These are phyloP conservation scores for Tylopilus rubrobrunneus DNA, from an alignment of 768 basidiomycete species.

Conservation along the genomic window DNA sequence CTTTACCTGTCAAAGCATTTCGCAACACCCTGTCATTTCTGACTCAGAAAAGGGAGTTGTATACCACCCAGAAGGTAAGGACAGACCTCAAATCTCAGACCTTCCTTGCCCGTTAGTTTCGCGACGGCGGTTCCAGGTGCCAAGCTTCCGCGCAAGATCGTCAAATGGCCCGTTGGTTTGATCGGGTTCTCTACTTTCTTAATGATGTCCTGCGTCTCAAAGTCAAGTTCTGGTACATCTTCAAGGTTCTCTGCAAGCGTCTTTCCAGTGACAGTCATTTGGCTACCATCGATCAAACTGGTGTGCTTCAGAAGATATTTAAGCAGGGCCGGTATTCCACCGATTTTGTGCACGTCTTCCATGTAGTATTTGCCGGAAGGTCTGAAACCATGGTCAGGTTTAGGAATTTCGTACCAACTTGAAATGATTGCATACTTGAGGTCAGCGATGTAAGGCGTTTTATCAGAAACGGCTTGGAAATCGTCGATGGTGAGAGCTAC, in stretches of 20 bases:
- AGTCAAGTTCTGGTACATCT: slow-evolving; percentile 69
- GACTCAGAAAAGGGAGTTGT: neutral
- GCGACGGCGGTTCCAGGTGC: slow-evolving; percentile 86
- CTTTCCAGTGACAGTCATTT: slow-evolving; percentile 88
- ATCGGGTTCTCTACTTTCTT: slow-evolving; percentile 71
- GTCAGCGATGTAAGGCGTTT: slow-evolving; percentile 82
- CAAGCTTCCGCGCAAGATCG: slow-evolving; percentile 85
- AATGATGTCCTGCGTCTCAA: slow-evolving; percentile 75
- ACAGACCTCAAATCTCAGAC: slow-evolving; percentile 70
- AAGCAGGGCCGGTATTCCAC: slow-evolving; percentile 79
- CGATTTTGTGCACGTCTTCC: slow-evolving; percentile 85
- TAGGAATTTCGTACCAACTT: neutral
- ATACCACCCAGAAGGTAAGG: neutral
- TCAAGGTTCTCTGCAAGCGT: slow-evolving; percentile 84
- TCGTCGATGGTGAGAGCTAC: slow-evolving; percentile 76
- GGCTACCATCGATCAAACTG: slow-evolving; percentile 73
- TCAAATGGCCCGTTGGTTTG: slow-evolving; percentile 82
- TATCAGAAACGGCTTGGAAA: slow-evolving; percentile 77
- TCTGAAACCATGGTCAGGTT: slow-evolving; percentile 32
- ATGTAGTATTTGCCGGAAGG: slow-evolving; percentile 86
- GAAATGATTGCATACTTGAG: slow-evolving; percentile 49
- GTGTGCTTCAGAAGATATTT: slow-evolving; percentile 81
- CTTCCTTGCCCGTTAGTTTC: slow-evolving; percentile 94
- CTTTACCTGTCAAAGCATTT: slow-evolving; percentile 71
- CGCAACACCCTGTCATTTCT: slow-evolving; percentile 53